Base-by-base conservation (phyloP, 202 grass and related monocot genomes). In the Carex arenaria region DNA sequence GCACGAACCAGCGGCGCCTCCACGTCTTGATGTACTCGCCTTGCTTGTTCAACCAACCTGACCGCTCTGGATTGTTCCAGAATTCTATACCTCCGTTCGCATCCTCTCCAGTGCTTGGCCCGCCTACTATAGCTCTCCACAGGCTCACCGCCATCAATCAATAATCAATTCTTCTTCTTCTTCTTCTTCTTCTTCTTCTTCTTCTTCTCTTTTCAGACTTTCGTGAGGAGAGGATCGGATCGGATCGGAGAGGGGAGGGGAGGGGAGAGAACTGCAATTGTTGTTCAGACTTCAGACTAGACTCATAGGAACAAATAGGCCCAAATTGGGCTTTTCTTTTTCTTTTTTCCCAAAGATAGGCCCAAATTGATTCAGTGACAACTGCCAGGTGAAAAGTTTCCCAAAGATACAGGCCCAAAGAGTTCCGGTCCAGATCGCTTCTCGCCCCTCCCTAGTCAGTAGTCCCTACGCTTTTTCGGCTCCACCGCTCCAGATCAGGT, bases 1-100 rank as follows among this genome's bases (percentile, higher is more conserved):
- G 92, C 84, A 97, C 95, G 82, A 97, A 97, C 92, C 92, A 93
- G 4, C 92, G 88, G 79, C 95, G 89, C 64, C 95, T 89, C 92
- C 95, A 97, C 61, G 95, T 93, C 95, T 97, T 98, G 90, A 98
- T 93, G 89, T 94, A 98, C 86, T 98, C 92, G 26, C 95, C 95
- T 79, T 98, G 90, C 73, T 98, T 98, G 42, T 84, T 94, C 22
- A 98, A 87, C 95, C 95, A 98, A 57, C 92, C 92, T 7, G 64
- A 10, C 28, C 87, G 90, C 86, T 98, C 92, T 38, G 87, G 82
- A 1, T 82, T 86, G 82, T 84, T 88, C 92, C 95, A 98, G 92
- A 98, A 98, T 77, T 93, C 92, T 32, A 98, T 83, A 53, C 90
- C 92, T 22, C 85, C 92, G 28, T 54, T 65, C 11, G 65, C 81